A percentile compares a stretch with the other conserved stretches of the same genome.
Evolutionary conservation across 106 monocot genomes (phyloP).

Genomic region (Dioscorea alata): DNA sequence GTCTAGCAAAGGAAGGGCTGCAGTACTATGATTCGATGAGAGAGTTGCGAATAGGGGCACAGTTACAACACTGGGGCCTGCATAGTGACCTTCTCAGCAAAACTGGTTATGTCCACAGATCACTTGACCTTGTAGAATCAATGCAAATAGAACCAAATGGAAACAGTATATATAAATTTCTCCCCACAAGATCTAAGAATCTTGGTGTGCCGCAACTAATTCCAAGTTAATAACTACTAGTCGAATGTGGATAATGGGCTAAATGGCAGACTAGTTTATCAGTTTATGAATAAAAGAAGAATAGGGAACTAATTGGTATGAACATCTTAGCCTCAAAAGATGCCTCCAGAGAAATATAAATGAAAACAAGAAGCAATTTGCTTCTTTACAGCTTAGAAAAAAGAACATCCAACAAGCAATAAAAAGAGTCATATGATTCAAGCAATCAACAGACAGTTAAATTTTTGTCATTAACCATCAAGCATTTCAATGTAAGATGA

Average conservation of each 20-base stretch:
- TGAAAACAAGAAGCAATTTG: no score
- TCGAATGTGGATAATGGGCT: no score
- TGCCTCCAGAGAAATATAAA: no score
- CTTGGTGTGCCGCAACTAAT: no score
- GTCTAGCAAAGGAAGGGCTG: constrained; percentile 10
- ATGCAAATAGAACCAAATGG: constrained; percentile 9
- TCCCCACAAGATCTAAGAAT: no score
- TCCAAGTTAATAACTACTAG: no score
- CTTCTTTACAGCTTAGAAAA: no score
- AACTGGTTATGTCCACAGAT: constrained; percentile 9
- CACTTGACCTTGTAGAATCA: constrained; percentile 3
- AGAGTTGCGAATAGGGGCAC: constrained; percentile 7
- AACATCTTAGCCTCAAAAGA: no score
- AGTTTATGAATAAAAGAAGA: no score
- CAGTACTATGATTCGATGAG: constrained; percentile 13
- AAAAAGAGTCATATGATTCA: background rate
- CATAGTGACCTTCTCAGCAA: constrained; percentile 17
- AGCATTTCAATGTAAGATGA: background rate
- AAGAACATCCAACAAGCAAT: no score
- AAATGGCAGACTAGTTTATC: no score
- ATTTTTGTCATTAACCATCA: background rate
- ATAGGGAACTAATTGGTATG: no score
- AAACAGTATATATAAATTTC: background rate
- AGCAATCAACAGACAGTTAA: background rate
- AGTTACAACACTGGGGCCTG: constrained; percentile 8